A percentile compares a stretch with the other conserved stretches of the same genome.
Conservation (phyloP, 345 rosid species). For the Populus tremula region DNA sequence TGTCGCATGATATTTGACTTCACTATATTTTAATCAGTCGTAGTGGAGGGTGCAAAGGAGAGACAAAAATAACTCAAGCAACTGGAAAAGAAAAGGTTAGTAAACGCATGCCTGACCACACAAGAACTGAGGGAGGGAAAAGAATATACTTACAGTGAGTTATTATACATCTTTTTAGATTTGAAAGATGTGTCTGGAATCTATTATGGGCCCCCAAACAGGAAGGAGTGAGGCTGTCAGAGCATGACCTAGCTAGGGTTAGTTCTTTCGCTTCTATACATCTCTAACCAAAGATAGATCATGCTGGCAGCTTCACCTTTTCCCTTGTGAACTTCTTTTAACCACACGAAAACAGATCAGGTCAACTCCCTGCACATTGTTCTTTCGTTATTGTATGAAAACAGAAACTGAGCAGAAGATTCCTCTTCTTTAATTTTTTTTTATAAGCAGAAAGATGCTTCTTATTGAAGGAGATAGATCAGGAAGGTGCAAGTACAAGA, state of each 20-base stretch:
- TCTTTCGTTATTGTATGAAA: not conserved
- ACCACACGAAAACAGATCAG: not conserved
- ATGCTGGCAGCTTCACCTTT: constrained; percentile 97
- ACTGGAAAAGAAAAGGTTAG: constrained; percentile 2
- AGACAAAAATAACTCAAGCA: not conserved
- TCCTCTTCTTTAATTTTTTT: not conserved
- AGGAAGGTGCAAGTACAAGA: not conserved
- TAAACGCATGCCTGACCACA: constrained; percentile 19
- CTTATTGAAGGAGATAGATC: not conserved
- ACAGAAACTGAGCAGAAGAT: not conserved
- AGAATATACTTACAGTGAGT: constrained; percentile 31
- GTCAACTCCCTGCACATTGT: not conserved
- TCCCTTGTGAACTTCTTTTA: constrained; percentile 47
- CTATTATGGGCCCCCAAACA: constrained; percentile 35
- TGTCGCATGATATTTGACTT: not conserved
- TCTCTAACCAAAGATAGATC: constrained; percentile 66
- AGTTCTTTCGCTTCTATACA: not conserved
- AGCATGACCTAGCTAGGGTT: constrained; percentile 82
- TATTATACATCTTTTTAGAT: not conserved
- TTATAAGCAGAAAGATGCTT: not conserved
- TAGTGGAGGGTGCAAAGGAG: not conserved
- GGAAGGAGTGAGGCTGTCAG: constrained; percentile 91
- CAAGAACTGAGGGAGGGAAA: not conserved
- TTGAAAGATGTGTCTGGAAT: not conserved
- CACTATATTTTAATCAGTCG: not conserved